phyloP scores from a whole-genome alignment of 805 yeast genomes.

The Brettanomyces naardenensis region DNA sequence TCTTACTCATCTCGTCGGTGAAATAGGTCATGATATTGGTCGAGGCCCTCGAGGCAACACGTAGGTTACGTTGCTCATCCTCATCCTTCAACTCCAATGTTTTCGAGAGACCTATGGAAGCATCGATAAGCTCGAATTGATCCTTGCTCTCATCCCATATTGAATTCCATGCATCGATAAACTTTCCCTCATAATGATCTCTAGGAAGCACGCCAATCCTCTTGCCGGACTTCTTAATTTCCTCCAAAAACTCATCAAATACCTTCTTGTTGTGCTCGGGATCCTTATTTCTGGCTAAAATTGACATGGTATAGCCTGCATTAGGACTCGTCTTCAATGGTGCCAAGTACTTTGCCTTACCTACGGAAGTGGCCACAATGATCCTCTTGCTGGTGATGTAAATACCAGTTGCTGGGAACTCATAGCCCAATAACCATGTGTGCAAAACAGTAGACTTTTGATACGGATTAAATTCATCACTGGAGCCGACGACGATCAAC shows the following conservation, averaged over 20 bases:
- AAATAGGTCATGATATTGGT: conserved; percentile 73
- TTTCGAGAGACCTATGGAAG: conserved; percentile 42
- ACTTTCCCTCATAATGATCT: conserved; percentile 77
- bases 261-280: conserved; percentile 62
- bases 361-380: conserved; percentile 67
- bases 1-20: conserved; percentile 79
- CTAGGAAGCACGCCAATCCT: conserved; percentile 63
- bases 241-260: conserved; percentile 48
- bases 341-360: conserved; percentile 74
- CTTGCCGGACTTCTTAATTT: conserved; percentile 36
- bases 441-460: conserved; percentile 82
- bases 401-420: conserved; percentile 86
- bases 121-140: conserved; percentile 42
- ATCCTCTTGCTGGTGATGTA: conserved; percentile 53
- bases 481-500: conserved; percentile 71
- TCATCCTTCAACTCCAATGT: conserved; percentile 72
- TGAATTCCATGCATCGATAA: conserved; percentile 72
- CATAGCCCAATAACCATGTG: conserved; percentile 90
- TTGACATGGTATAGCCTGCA: conserved; percentile 20
- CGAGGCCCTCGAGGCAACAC: conserved; percentile 70
- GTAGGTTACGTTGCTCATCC: conserved; percentile 58
- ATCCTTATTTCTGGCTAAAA: conserved; percentile 79
- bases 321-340: conserved; percentile 43
- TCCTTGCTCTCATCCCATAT: conserved; percentile 25
- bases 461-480: conserved; percentile 84